These are phyloP conservation scores for Suhomyces coccinellae DNA, from an alignment of 1,139 yeast species.

Conservation along the genomic window DNA sequence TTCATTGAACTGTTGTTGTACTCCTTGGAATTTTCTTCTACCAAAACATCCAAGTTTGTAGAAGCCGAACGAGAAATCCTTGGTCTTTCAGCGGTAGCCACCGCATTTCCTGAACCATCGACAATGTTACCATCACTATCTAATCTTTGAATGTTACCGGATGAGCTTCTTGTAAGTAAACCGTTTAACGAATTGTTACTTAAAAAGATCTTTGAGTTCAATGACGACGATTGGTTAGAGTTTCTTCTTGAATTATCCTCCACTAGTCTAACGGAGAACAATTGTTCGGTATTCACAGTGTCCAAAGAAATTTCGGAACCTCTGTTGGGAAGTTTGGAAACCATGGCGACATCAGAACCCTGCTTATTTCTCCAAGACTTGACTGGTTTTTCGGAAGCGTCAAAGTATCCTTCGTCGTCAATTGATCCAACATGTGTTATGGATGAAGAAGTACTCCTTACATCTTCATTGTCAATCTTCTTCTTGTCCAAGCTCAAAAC, in stretches of 20 bases:
- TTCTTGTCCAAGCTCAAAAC: slow-evolving; percentile 52
- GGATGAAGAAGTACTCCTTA: slow-evolving; percentile 33
- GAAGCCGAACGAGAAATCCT: slow-evolving; percentile 29
- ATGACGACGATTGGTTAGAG: slow-evolving; percentile 30
- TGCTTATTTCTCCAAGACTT: slow-evolving; percentile 76
- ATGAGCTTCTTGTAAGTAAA: slow-evolving; percentile 33
- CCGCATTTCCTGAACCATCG: slow-evolving; percentile 12
- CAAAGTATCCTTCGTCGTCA: slow-evolving; percentile 29
- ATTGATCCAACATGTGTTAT: slow-evolving; percentile 40
- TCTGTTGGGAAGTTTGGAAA: slow-evolving; percentile 25
- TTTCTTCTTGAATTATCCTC: slow-evolving; percentile 46
- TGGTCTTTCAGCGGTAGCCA: slow-evolving; percentile 15
- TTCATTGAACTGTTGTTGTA: slow-evolving; percentile 14
- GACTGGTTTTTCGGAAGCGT: slow-evolving; percentile 43
- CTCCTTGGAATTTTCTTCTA: slow-evolving; percentile 34
- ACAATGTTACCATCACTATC: slow-evolving; percentile 58
- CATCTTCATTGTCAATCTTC: slow-evolving; percentile 21
- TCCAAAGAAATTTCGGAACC: slow-evolving; percentile 71
- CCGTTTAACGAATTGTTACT: slow-evolving; percentile 34
- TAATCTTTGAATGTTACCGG: slow-evolving; percentile 50
- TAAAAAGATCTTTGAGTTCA: slow-evolving; percentile 29
- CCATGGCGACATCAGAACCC: slow-evolving; percentile 24
- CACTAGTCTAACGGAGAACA: slow-evolving; percentile 76
- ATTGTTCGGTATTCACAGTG: slow-evolving; percentile 83
- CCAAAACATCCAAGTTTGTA: slow-evolving; percentile 31